Evolutionary conservation across 2,329 filamentous ascomycete species (phyloP), one percentile per base, ranked within the genome.

Genomic region (Davidsoniella eucalypti): DNA sequence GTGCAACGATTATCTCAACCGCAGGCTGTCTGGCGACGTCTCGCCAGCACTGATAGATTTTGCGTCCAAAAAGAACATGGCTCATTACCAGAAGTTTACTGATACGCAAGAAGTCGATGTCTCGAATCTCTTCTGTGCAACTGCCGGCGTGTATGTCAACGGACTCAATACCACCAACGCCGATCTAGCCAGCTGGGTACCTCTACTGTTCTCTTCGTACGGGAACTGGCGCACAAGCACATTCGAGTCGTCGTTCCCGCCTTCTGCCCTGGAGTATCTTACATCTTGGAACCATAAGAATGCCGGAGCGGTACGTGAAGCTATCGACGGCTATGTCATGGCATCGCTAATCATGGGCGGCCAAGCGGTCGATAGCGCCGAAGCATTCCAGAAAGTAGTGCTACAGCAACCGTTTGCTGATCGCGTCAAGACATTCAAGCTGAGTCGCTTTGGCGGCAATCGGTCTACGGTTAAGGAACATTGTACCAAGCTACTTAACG

Each of bases 301-400:
- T 17, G 39, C 29, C 14, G 26, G 17, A 2, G 38, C 39, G 16
- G 29, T 50, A n/a, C 39, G 41, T 4, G 44, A 21, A 29, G 51
- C 47, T 40, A 44, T 53, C 12, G 43, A 53, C 29, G 47, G 47
- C 37, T 53, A 49, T 16, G 37, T 53, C n/a, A 38, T 45, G n/a
- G 42, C 42, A 8, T 21, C 18, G 18, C 37, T 49, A 7, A 14
- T 39, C 25, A 45, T 29, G 21, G 36, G 40, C 2, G 9, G 41
- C 12, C 26, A 36, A 23, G 23, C 37, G 14, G 16, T 33, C 2
- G 29, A 29, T 36, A 37, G 47, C 29, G 44, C 26, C 16, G 25
- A 44, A 7, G 38, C 25, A 16, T 47, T 40, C 29, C 16, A 18
- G 6, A 52, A 17, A 40, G 39, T 29, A 25, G 14, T 29, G 17